phyloP scores from a whole-genome alignment of 257 asterid species.

The Fraxinus excelsior region DNA sequence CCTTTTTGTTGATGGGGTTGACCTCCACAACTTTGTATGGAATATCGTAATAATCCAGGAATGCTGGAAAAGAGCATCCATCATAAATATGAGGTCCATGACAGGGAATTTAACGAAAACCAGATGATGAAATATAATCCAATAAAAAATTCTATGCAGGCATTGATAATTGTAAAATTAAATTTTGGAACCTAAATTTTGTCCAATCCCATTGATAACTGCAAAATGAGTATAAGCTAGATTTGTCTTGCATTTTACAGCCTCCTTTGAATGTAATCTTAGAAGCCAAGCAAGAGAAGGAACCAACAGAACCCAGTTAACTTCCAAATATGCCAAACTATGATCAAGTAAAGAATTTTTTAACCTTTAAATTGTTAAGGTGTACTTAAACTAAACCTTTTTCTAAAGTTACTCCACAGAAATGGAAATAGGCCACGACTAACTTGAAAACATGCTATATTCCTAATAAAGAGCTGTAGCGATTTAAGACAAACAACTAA shows the following conservation, averaged over 20 bases:
- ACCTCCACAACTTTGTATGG: slow-evolving; percentile 93
- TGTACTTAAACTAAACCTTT: not conserved
- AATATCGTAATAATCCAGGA: slow-evolving; percentile 82
- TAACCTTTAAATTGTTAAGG: not conserved
- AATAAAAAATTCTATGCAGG: not conserved
- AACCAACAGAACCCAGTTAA: no score
- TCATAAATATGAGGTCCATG: not conserved
- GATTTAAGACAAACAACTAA: no score
- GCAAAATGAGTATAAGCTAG: no score
- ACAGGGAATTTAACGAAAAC: not conserved
- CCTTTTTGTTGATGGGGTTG: slow-evolving; percentile 90
- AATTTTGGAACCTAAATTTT: no score
- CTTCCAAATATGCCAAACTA: not conserved
- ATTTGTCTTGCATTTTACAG: no score
- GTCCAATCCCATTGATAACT: no score
- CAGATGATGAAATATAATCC: not conserved
- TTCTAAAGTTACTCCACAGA: not conserved
- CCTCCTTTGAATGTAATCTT: no score
- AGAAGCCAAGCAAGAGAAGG: no score
- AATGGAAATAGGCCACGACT: no score
- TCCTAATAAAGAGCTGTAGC: no score
- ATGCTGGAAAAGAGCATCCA: slow-evolving; percentile 55
- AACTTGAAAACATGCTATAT: no score
- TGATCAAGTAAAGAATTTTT: not conserved
- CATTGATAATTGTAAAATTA: not conserved